Conservation (phyloP, 108 stramenopile genomes). For the Cyclostephanos invisitatus region DNA sequence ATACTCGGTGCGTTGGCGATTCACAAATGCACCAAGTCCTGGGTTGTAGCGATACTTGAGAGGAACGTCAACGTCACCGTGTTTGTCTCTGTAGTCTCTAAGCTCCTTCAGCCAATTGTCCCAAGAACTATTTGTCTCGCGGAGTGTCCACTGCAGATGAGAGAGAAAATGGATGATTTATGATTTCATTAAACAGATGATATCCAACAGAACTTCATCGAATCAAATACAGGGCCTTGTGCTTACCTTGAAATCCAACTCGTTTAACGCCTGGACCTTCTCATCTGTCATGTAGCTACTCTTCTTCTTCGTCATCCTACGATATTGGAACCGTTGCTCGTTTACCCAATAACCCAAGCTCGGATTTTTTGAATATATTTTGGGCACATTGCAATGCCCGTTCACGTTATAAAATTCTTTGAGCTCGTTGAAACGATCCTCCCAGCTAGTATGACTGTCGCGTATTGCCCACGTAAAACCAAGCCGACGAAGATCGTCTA, state of each 20-base stretch:
- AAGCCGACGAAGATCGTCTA: slow-evolving; percentile 30
- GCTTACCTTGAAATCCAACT: slow-evolving; percentile 41
- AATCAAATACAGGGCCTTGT: background rate
- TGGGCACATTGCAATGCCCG: slow-evolving; percentile 50
- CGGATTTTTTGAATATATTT: slow-evolving; percentile 35
- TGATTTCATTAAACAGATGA: background rate
- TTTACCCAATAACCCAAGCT: slow-evolving; percentile 48
- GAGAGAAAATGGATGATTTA: background rate
- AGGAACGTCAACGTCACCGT: slow-evolving; percentile 45
- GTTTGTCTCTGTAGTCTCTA: slow-evolving; percentile 27
- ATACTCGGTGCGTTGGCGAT: slow-evolving; percentile 46
- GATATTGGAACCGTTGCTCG: slow-evolving; percentile 46
- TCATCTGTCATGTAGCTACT: slow-evolving; percentile 40
- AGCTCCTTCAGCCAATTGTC: slow-evolving; percentile 46
- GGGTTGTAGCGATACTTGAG: slow-evolving; percentile 33
- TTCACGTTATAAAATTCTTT: slow-evolving; percentile 25
- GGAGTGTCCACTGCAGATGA: slow-evolving; percentile 29
- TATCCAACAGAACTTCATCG: background rate
- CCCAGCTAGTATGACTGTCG: slow-evolving; percentile 38
- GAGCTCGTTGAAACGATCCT: slow-evolving; percentile 39
- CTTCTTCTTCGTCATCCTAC: slow-evolving; percentile 30
- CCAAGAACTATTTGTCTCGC: slow-evolving; percentile 43
- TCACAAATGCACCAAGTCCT: slow-evolving; percentile 40
- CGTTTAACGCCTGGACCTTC: slow-evolving; percentile 31
- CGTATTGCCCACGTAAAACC: slow-evolving; percentile 42